phyloP scores from a whole-genome alignment of 768 basidiomycete species.

The Auriscalpium orientale region DNA sequence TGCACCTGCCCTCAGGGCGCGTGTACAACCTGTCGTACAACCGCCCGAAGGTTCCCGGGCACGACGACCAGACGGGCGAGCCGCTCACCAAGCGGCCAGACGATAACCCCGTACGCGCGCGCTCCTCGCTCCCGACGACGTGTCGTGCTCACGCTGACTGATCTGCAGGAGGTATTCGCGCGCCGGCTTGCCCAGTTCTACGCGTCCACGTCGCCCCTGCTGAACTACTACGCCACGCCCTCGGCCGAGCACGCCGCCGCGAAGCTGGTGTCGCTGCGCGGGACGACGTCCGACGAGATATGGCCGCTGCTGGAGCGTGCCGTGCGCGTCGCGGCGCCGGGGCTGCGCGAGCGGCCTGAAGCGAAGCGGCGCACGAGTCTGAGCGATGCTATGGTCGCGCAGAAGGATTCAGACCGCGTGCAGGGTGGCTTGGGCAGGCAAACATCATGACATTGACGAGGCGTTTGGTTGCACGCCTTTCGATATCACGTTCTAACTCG shows the following conservation, averaged over 20 bases:
- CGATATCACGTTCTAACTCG: no score
- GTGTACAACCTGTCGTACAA: slow-evolving; percentile 90
- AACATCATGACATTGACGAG: no score
- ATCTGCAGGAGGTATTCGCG: slow-evolving; percentile 64
- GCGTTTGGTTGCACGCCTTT: no score
- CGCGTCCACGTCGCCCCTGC: slow-evolving; percentile 70
- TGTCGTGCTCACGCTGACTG: neutral
- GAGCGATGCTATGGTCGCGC: slow-evolving; percentile 41
- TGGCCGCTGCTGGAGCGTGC: slow-evolving; percentile 75
- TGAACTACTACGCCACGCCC: slow-evolving; percentile 53
- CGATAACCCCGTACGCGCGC: slow-evolving; percentile 68
- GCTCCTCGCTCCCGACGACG: neutral
- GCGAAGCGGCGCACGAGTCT: slow-evolving; percentile 43
- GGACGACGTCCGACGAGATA: slow-evolving; percentile 80
- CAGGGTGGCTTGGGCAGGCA: no score
- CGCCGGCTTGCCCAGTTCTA: slow-evolving; percentile 75
- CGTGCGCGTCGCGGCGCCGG: slow-evolving; percentile 51
- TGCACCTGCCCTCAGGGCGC: slow-evolving; percentile 81
- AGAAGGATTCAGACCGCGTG: slow-evolving; percentile 9
- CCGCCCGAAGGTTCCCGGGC: slow-evolving; percentile 67
- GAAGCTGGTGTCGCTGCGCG: slow-evolving; percentile 53
- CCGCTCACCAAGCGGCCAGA: slow-evolving; percentile 83
- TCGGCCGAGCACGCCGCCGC: slow-evolving; percentile 32
- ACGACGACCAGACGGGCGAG: slow-evolving; percentile 84
- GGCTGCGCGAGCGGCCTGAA: slow-evolving; percentile 43